phyloP scores from a whole-genome alignment of 2,329 filamentous ascomycete species.

The Claviceps capensis region DNA sequence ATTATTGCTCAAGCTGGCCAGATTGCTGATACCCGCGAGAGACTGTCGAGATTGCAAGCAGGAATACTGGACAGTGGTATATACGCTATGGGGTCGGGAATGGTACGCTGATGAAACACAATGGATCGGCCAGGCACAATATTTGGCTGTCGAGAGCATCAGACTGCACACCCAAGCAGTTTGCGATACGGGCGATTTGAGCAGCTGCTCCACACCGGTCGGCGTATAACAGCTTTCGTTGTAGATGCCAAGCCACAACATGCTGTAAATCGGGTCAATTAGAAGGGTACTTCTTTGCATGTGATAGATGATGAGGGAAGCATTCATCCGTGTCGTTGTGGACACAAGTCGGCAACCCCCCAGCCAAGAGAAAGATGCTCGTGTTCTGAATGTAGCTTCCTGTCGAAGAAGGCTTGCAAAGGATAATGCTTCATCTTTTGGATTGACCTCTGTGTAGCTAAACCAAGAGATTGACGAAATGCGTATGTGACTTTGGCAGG shows the following conservation, averaged over 20 bases:
- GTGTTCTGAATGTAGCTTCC: background rate
- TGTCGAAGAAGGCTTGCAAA: background rate
- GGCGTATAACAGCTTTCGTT: background rate
- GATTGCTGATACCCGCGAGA: constrained; percentile 29
- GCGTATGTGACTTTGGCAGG: background rate
- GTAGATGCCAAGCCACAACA: background rate
- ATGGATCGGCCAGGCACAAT: background rate
- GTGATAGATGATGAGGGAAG: background rate
- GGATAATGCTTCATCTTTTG: background rate
- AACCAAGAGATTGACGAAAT: background rate
- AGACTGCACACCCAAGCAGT: background rate
- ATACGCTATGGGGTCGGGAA: constrained; percentile 20
- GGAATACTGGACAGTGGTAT: constrained; percentile 25
- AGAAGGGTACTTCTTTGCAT: background rate
- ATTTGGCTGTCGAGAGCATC: background rate
- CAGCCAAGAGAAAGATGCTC: background rate
- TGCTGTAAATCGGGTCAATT: background rate
- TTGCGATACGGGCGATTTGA: background rate
- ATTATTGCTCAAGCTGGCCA: constrained; percentile 28
- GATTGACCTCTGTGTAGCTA: background rate
- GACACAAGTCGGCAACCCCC: background rate
- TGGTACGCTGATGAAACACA: constrained; percentile 7
- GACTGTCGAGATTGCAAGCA: constrained; percentile 26
- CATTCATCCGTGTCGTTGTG: background rate
- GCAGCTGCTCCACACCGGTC: background rate